A percentile compares a stretch with the other conserved stretches of the same genome.
These are phyloP conservation scores for Polyrhizophydium stewartii DNA, from an alignment of 371 early-diverging fungal genomes.

Conservation along the genomic window DNA sequence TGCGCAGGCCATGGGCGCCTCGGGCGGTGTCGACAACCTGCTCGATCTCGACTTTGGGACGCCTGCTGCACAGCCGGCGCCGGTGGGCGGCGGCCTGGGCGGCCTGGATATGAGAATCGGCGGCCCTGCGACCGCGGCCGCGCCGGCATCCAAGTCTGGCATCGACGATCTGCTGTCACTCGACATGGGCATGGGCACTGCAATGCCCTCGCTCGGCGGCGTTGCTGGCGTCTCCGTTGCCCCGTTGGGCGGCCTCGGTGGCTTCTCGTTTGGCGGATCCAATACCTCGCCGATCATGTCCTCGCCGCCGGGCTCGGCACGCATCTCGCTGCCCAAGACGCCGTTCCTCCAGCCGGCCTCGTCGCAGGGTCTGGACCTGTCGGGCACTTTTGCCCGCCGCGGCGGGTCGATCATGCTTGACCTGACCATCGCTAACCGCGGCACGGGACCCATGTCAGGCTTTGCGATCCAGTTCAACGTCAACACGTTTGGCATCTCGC, in stretches of 20 bases:
- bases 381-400: slow-evolving; percentile 20
- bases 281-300: no score
- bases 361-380: slow-evolving; percentile 29
- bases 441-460: slow-evolving; percentile 38
- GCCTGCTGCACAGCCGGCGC: slow-evolving; percentile 8
- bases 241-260: not conserved
- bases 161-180: slow-evolving; percentile 30
- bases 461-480: slow-evolving; percentile 75
- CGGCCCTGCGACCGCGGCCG: slow-evolving; percentile 3
- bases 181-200: not conserved
- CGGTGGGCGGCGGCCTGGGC: not conserved
- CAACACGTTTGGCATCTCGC: slow-evolving; percentile 57
- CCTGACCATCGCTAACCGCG: slow-evolving; percentile 48
- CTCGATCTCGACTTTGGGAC: slow-evolving; percentile 58
- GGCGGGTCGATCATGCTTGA: slow-evolving; percentile 48
- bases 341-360: slow-evolving; percentile 17
- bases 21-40: slow-evolving; percentile 46
- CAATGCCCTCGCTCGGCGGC: not conserved
- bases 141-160: slow-evolving; percentile 6
- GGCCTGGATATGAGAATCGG: not conserved
- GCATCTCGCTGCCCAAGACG: slow-evolving; percentile 12
- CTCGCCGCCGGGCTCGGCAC: no score
- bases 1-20: slow-evolving; percentile 35
- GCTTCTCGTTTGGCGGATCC: no score
- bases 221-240: not conserved